Evolutionary conservation across 352 stramenopile species (phyloP).

Genomic region (Phytophthora rubi): DNA sequence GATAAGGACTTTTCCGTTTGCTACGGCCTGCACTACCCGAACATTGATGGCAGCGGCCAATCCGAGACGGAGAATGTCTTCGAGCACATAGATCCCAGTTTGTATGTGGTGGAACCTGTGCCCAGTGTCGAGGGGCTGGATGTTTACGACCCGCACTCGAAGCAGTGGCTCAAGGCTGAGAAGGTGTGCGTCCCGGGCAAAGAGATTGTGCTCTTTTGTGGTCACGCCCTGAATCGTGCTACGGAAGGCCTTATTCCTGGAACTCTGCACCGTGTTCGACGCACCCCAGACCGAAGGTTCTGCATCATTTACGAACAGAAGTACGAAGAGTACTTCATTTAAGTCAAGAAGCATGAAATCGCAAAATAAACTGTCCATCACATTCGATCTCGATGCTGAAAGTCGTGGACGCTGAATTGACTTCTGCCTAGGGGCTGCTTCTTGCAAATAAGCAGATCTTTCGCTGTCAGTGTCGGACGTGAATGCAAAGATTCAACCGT

Average conservation of each 20-base stretch:
- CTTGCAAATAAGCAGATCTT: neutral
- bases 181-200: conserved; percentile 56
- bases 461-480: neutral
- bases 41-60: conserved; percentile 55
- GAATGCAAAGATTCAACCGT: neutral
- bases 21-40: conserved; percentile 71
- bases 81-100: conserved; percentile 68
- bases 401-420: conserved; percentile 12
- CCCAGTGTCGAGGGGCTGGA: conserved; percentile 59
- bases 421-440: neutral
- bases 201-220: conserved; percentile 69
- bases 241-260: conserved; percentile 57
- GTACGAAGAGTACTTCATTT: conserved; percentile 63
- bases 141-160: conserved; percentile 57
- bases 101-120: conserved; percentile 67
- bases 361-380: neutral
- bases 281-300: conserved; percentile 46
- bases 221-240: conserved; percentile 51
- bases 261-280: conserved; percentile 60
- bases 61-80: conserved; percentile 67
- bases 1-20: conserved; percentile 66
- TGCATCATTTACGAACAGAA: conserved; percentile 78
- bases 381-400: conserved; percentile 15
- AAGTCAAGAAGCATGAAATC: conserved; percentile 5
- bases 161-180: conserved; percentile 62